Percentiles rank a stretch among this genome's conserved stretches.
Evolutionary conservation across 371 early-diverging fungal species (phyloP).

Genomic region (Rhizopus stolonifer): DNA sequence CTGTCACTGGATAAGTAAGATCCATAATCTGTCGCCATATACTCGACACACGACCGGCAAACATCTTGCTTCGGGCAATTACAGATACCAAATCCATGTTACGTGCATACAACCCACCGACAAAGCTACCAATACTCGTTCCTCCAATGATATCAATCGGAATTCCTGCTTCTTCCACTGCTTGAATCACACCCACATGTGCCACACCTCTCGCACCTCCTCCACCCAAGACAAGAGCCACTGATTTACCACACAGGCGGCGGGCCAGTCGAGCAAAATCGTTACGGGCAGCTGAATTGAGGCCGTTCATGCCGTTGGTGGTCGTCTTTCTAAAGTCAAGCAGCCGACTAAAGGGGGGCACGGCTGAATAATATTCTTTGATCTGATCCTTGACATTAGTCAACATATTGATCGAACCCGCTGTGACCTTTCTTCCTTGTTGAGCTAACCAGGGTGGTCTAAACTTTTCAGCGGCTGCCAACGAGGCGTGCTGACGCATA

Average conservation of each 20-base stretch:
- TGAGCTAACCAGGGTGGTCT: slow-evolving; percentile 56
- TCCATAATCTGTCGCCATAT: slow-evolving; percentile 93
- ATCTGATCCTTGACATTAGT: slow-evolving; percentile 68
- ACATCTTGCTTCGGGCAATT: slow-evolving; percentile 83
- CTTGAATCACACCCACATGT: slow-evolving; percentile 95
- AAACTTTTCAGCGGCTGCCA: slow-evolving; percentile 25
- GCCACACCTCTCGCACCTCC: slow-evolving; percentile 99
- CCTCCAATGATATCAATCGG: slow-evolving; percentile 99
- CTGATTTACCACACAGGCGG: slow-evolving; percentile 88
- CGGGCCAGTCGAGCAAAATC: slow-evolving; percentile 92
- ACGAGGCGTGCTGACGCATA: slow-evolving; percentile 41
- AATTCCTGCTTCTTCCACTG: slow-evolving; percentile 98
- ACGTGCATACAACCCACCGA: slow-evolving; percentile 94
- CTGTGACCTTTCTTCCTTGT: slow-evolving; percentile 58
- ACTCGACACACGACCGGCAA: slow-evolving; percentile 79
- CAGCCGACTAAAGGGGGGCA: slow-evolving; percentile 30
- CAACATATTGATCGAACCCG: slow-evolving; percentile 50
- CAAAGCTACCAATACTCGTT: slow-evolving; percentile 97
- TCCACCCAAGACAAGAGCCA: slow-evolving; percentile 99
- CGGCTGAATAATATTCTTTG: slow-evolving; percentile 63
- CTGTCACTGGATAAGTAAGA: slow-evolving; percentile 94
- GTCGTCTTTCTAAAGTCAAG: slow-evolving; percentile 35
- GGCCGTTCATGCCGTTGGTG: slow-evolving; percentile 17
- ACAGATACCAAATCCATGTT: slow-evolving; percentile 88
- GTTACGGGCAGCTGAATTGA: slow-evolving; percentile 35